A percentile compares a stretch with the other conserved stretches of the same genome.
Conservation (phyloP, 352 stramenopile species). For the Thraustotheca clavata region DNA sequence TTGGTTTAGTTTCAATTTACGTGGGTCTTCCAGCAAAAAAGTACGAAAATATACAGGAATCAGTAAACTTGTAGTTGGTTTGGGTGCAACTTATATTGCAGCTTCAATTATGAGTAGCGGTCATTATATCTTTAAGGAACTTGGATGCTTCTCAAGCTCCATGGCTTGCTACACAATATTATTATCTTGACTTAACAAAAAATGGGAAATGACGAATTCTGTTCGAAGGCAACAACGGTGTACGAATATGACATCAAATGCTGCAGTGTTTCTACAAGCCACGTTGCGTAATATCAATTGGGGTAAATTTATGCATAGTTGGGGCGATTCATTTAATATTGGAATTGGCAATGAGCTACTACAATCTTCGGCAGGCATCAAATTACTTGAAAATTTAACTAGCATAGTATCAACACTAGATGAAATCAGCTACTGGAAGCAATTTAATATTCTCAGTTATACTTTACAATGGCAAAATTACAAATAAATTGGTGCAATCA, state of each 20-base stretch:
- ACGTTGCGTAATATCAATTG: neutral
- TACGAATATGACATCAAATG: neutral
- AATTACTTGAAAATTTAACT: neutral
- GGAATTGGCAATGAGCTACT: neutral
- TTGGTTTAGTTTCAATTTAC: no score
- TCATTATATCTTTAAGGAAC: neutral
- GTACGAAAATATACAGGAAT: no score
- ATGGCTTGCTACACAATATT: neutral
- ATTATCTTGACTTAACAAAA: neutral
- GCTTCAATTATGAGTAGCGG: no score
- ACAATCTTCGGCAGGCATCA: neutral
- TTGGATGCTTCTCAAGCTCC: neutral
- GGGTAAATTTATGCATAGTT: neutral
- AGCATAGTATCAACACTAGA: neutral
- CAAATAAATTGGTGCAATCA: neutral
- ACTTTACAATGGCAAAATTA: slow-evolving; percentile 1
- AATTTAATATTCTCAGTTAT: neutral
- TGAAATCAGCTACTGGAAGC: neutral
- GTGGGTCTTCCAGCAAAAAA: no score
- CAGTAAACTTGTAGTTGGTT: no score
- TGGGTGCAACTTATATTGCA: no score
- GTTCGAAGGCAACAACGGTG: neutral
- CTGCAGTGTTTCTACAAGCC: neutral
- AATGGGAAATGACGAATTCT: neutral
- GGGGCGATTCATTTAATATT: neutral